Evolutionary conservation across 1,139 yeast species (phyloP).

Genomic region (Sugiyamaella castrensis): DNA sequence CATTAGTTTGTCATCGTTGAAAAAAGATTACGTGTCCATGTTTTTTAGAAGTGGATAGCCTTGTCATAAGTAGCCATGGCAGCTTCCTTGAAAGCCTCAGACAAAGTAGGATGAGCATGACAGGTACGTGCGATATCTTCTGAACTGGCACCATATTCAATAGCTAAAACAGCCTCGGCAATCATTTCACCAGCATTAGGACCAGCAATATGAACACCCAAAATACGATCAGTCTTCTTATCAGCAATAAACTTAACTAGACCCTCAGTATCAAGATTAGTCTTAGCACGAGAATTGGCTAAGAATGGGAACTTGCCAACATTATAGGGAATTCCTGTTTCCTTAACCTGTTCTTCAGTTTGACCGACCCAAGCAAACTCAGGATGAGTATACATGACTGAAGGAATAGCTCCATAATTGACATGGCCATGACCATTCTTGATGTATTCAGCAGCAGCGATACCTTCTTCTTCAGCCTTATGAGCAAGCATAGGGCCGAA

Average conservation of each 20-base stretch:
- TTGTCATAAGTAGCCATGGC: conserved; percentile 89
- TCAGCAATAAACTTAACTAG: conserved; percentile 94
- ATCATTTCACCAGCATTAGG: conserved; percentile 99
- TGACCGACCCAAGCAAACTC: conserved; percentile 99
- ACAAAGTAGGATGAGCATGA: conserved; percentile 97
- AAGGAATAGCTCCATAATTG: conserved; percentile 95
- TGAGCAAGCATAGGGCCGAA: conserved; percentile 99
- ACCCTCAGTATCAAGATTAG: conserved; percentile 95
- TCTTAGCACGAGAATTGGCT: conserved; percentile 99
- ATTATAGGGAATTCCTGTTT: conserved; percentile 86
- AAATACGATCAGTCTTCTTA: conserved; percentile 93
- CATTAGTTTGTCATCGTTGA: no score
- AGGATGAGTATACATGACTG: conserved; percentile 98
- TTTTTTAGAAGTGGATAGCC: conserved; percentile 69
- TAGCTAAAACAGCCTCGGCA: conserved; percentile 96
- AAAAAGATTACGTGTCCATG: no score
- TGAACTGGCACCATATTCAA: conserved; percentile 98
- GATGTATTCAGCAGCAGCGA: conserved; percentile 95
- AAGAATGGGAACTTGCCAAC: conserved; percentile 97
- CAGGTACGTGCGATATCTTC: conserved; percentile 97
- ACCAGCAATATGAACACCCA: conserved; percentile 97
- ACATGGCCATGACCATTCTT: conserved; percentile 96
- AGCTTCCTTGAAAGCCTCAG: conserved; percentile 99
- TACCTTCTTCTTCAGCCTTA: conserved; percentile 99
- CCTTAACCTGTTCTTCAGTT: conserved; percentile 93